phyloP scores from a whole-genome alignment of 2,329 filamentous ascomycete genomes.

The Hymenoscyphus albidus region DNA sequence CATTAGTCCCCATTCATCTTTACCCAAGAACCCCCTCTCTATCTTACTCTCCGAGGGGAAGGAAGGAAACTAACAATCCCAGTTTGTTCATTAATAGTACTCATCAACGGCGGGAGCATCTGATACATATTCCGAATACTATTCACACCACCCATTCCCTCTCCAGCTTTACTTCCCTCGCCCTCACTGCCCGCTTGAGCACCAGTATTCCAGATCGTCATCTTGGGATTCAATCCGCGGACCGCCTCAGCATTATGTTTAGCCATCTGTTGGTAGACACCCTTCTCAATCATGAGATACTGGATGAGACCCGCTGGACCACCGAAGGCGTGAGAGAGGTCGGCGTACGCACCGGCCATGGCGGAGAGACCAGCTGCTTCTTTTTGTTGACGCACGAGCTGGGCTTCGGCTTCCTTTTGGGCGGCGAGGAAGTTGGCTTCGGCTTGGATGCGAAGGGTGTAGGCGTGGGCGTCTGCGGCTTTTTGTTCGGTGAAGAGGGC shows the following conservation, averaged over 20 bases:
- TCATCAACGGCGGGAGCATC: conserved; percentile 75
- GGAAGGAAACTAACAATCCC: conserved; percentile 51
- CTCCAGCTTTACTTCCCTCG: conserved; percentile 37
- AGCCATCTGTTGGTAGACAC: conserved; percentile 72
- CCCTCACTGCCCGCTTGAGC: conserved; percentile 38
- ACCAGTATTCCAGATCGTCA: conserved; percentile 85
- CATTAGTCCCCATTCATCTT: not conserved
- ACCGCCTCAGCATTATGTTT: conserved; percentile 74
- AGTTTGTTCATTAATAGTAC: conserved; percentile 84
- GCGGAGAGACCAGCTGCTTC: conserved; percentile 74
- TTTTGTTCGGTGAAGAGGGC: conserved; percentile 45
- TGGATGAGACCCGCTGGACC: conserved; percentile 75
- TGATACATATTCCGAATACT: conserved; percentile 81
- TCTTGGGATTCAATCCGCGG: conserved; percentile 78
- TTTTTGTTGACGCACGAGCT: conserved; percentile 58
- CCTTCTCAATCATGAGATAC: conserved; percentile 84
- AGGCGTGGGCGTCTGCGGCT: conserved; percentile 49
- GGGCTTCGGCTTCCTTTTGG: conserved; percentile 53
- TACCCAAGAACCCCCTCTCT: no score
- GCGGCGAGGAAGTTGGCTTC: conserved; percentile 40
- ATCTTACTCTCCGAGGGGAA: not conserved
- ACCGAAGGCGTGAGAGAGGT: conserved; percentile 68
- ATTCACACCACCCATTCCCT: conserved; percentile 51
- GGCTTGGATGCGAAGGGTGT: conserved; percentile 42
- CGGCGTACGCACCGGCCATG: conserved; percentile 76